phyloP scores from a whole-genome alignment of 1,284 basidiomycete species.

The Puccinia brachypodii region DNA sequence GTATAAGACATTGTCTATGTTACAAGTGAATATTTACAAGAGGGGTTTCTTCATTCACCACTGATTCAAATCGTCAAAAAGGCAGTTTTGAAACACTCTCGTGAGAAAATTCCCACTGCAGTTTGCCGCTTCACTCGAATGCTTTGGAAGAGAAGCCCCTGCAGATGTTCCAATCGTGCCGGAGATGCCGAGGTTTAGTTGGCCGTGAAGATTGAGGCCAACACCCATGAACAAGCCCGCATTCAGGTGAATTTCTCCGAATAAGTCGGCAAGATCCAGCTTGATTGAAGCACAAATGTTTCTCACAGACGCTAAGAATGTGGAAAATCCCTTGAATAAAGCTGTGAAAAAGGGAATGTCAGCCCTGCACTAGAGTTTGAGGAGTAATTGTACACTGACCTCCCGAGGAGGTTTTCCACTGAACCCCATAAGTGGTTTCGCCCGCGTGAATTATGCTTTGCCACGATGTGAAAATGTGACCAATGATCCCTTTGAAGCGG shows the following conservation, averaged over 20 bases:
- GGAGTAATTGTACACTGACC: neutral
- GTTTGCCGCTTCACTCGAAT: too few relatives aligned
- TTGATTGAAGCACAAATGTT: neutral
- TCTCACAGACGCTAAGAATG: neutral
- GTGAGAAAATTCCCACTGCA: too few relatives aligned
- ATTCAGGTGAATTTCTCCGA: neutral
- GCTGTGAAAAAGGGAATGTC: neutral
- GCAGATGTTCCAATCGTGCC: neutral
- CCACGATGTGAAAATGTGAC: neutral
- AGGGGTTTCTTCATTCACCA: too few relatives aligned
- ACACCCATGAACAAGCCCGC: neutral
- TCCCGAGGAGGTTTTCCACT: neutral
- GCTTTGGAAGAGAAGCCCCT: too few relatives aligned
- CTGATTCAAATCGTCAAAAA: too few relatives aligned
- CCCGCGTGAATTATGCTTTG: neutral
- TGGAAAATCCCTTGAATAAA: neutral
- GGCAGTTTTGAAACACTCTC: too few relatives aligned
- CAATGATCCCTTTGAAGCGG: neutral
- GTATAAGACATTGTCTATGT: too few relatives aligned
- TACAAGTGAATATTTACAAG: too few relatives aligned
- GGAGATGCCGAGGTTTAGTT: neutral
- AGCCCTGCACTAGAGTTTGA: neutral
- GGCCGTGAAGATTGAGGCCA: neutral
- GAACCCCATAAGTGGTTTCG: neutral
- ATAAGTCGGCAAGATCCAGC: neutral